Conservation (phyloP, 768 basidiomycete genomes). For the Boletus fagicola region DNA sequence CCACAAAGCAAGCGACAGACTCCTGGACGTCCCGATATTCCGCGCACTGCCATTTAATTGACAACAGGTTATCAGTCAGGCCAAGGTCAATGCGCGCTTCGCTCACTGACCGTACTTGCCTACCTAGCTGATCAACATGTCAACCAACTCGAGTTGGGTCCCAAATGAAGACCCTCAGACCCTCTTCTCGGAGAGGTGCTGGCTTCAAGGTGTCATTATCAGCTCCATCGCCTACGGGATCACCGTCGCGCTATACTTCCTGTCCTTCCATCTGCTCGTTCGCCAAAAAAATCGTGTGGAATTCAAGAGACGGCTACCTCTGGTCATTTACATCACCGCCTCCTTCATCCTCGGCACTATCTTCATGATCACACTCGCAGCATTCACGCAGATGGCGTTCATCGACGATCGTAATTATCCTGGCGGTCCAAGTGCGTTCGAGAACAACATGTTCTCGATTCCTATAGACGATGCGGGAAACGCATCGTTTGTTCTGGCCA, state of each 20-base stretch:
- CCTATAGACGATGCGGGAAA: constrained; percentile 20
- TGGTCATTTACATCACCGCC: constrained; percentile 5
- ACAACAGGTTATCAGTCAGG: not conserved
- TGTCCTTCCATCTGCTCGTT: constrained; percentile 8
- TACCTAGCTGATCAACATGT: constrained; percentile 3
- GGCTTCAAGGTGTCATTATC: constrained; percentile 20
- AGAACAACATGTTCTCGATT: constrained; percentile 17
- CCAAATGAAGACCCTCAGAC: constrained; percentile 8
- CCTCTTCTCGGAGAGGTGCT: constrained; percentile 16
- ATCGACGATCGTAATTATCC: constrained; percentile 33
- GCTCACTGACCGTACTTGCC: not conserved
- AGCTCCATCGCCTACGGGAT: constrained; percentile 12
- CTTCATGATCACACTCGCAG: constrained; percentile 16
- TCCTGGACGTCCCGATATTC: no score
- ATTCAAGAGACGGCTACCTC: constrained; percentile 4
- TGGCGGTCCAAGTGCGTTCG: constrained; percentile 30
- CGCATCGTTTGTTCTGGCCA: constrained; percentile 1
- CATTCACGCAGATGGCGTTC: constrained; percentile 30
- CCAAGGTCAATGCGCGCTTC: not conserved
- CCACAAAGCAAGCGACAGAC: no score
- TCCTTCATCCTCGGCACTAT: constrained; percentile 14
- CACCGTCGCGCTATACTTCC: not conserved
- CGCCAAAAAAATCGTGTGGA: not conserved
- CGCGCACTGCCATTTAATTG: not conserved
- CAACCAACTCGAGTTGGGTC: constrained; percentile 19